Base-by-base conservation (phyloP, 768 basidiomycete species). In the Coprinopsis sp. region DNA sequence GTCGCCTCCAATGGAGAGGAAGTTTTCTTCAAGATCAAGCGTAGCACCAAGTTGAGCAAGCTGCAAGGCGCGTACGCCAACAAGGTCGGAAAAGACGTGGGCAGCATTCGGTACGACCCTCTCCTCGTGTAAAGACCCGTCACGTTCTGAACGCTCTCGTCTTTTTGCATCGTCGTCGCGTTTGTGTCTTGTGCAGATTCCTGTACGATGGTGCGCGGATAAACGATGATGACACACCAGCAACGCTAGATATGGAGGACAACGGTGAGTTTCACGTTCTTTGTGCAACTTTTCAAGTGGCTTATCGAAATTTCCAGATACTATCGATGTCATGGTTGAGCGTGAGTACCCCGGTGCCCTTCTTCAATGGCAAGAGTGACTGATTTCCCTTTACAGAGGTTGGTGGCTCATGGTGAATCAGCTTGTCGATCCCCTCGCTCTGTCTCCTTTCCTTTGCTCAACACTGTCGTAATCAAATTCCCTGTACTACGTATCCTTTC, bases 21-120 rank as follows among this genome's bases (percentile, higher is more conserved):
- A 63, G 89, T 95, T 22, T 95, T 87, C 69, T 96, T 96, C 78
- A 95, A 96, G 77, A 94, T 96, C 70, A 96, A 94, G 71, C 81
- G 86, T 60, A 87, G 78, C 66, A 94, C 92, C 34, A 92, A 87
- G 72, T 68, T 96, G 56, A 87, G 82, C 74, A 96, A 95, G 72
- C 78, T 95, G 21, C 89, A 92, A 63, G 87, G 81, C 51, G 92
- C 92, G 34, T 96, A 96, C 66, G 92, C 92, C 46, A 81, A 73
- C 62, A 92, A 93, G 60, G 91, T 95, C 13, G 92, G 92, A 48
- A 92, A 92, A 65, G 91, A 94, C 54, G 85, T 91, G 16, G 55
- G 61, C 53, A 87, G 83, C 59, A 93, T 96, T 60, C 86, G 92
- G 92, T 95, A 54, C 58, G 86, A 70, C 6, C 19, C 36, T 37